Evolutionary conservation across 805 yeast genomes (phyloP).

Genomic region (Ogataea naganishii): DNA sequence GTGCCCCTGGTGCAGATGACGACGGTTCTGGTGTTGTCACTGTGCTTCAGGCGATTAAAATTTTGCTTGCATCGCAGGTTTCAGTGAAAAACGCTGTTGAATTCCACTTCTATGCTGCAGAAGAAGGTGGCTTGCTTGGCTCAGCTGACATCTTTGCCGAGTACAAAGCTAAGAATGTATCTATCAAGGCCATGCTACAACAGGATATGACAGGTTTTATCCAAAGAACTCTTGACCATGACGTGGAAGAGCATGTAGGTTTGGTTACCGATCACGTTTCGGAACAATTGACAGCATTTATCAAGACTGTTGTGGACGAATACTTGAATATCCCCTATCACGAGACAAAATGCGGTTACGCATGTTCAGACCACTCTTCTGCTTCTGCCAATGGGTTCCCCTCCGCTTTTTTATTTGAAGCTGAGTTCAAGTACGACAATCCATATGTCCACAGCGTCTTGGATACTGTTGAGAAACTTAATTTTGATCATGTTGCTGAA

Average conservation of each 20-base stretch:
- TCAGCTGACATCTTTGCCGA: constrained; percentile 66
- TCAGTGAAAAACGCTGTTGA: constrained; percentile 57
- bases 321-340: constrained; percentile 64
- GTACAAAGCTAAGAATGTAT: constrained; percentile 34
- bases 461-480: constrained; percentile 78
- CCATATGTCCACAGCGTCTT: constrained; percentile 66
- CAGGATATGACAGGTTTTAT: constrained; percentile 92
- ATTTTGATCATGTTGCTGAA: constrained; percentile 70
- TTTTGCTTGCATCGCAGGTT: constrained; percentile 31
- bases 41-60: constrained; percentile 63
- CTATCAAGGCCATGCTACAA: constrained; percentile 79
- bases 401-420: constrained; percentile 73
- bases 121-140: constrained; percentile 87
- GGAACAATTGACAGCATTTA: constrained; percentile 43
- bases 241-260: constrained; percentile 64
- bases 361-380: constrained; percentile 89
- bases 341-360: constrained; percentile 81
- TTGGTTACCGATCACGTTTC: constrained; percentile 66
- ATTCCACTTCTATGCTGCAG: constrained; percentile 93
- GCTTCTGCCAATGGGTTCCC: constrained; percentile 82
- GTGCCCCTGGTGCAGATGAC: constrained; percentile 95
- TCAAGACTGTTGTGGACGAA: constrained; percentile 49
- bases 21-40: constrained; percentile 86
- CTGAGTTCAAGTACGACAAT: constrained; percentile 53
- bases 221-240: constrained; percentile 37